phyloP scores from a whole-genome alignment of 139 green algal genomes.

The Tetradesmus lagerheimii region DNA sequence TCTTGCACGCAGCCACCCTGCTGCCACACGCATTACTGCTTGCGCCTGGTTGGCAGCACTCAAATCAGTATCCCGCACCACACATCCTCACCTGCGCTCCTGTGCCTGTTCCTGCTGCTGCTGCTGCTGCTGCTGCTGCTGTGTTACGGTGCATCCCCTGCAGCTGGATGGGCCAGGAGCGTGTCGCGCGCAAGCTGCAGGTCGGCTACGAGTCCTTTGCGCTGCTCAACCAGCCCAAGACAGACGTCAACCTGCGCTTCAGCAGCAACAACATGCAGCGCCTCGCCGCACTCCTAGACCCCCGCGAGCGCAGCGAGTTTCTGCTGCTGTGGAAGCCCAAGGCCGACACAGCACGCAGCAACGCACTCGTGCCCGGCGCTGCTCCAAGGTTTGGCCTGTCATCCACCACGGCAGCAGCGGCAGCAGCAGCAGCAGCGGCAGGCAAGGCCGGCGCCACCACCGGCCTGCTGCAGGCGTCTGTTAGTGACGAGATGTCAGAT shows the following conservation, averaged over 20 bases:
- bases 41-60: too few species aligned
- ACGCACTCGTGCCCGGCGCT: background rate
- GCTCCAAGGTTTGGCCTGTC: constrained; percentile 12
- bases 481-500: background rate
- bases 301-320: constrained; percentile 38
- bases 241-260: constrained; percentile 48
- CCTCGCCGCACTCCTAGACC: constrained; percentile 29
- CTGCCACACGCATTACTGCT: too few species aligned
- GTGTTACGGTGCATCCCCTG: background rate
- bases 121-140: constrained; percentile 19
- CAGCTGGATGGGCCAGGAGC: constrained; percentile 25
- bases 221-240: constrained; percentile 45
- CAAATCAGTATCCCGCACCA: too few species aligned
- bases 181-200: constrained; percentile 25
- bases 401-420: background rate
- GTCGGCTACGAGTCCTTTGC: constrained; percentile 34
- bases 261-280: constrained; percentile 38
- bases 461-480: background rate
- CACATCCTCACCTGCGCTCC: too few species aligned
- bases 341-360: constrained; percentile 10
- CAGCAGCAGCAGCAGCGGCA: constrained; percentile 7
- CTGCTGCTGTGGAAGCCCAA: constrained; percentile 45
- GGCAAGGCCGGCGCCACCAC: background rate
- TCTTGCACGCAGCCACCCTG: too few species aligned
- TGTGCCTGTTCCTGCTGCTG: background rate